Evolutionary conservation across 2,329 filamentous ascomycete genomes (phyloP), one percentile per base, ranked within the genome.

Genomic region (Monascus ruber): DNA sequence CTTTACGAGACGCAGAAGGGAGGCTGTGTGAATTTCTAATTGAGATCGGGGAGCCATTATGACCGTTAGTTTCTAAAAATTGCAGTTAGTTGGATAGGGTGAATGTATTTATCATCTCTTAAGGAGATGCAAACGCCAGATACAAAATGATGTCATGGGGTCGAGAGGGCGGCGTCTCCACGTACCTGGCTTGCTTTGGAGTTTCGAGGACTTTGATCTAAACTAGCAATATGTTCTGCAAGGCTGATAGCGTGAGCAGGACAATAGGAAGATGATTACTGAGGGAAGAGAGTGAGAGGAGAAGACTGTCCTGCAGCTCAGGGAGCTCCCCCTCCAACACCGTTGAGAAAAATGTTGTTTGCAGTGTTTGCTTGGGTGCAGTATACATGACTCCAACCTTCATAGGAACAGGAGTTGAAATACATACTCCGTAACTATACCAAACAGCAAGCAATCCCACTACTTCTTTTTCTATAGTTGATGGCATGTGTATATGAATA

Each of bases 21-120:
- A 79, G 45, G 81, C 77, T 24, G 85, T 91, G 34, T 83, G 79
- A 57, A 95, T 91, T 85, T 44, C 85, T 79, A 63, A 94, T 86
- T 53, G 77, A 65, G 59, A 95, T 77, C 50, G 80, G 74, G 85
- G 73, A 3, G 85, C 74, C 87, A 94, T 94, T 36, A 9, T 54
- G 43, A 37, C 33, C 37, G 40, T 41, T 40, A 49, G 37, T 31
- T 33, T 25, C 24, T 34, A 31, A 31, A 31, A 31, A 31, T 31
- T 31, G 28, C 7, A 31, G 7, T 31, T 31, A 7, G 7, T 31
- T 7, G 2, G 28, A 31, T 31, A 31, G 28, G n/a, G 28, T 7
- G 7, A 17, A 17, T 17, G 17, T 17, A 17, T 17, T 17, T 17
- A 17, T 17, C 17, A 17, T 17, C 17, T 17, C 17, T 17, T 17